These are phyloP conservation scores for Boletus sp. DNA, from an alignment of 768 basidiomycete genomes.

Conservation along the genomic window DNA sequence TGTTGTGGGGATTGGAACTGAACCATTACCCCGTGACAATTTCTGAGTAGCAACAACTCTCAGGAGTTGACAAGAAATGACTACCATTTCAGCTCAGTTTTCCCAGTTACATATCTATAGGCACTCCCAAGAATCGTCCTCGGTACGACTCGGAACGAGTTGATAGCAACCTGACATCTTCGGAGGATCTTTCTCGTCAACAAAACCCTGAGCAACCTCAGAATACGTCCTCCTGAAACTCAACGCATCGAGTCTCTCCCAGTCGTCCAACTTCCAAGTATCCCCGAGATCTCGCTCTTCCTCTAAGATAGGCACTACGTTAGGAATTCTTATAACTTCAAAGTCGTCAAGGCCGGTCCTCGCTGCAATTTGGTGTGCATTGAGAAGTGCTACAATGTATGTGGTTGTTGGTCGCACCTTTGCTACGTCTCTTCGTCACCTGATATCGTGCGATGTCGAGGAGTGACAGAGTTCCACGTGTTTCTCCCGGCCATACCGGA, in stretches of 20 bases:
- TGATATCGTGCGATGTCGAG: slow-evolving; percentile 5
- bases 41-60: neutral
- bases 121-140: slow-evolving; percentile 17
- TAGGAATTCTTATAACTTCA: slow-evolving; percentile 22
- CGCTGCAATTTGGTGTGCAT: slow-evolving; percentile 2
- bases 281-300: slow-evolving; percentile 1
- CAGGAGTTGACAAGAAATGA: neutral
- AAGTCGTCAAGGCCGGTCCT: slow-evolving; percentile 15
- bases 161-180: neutral
- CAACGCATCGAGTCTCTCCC: slow-evolving; percentile 22
- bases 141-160: neutral
- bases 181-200: slow-evolving; percentile 1
- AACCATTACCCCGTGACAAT: neutral
- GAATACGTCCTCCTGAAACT: slow-evolving; percentile 20
- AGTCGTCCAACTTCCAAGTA: slow-evolving; percentile 10
- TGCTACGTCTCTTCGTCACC: neutral
- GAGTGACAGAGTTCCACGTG: slow-evolving; percentile 1
- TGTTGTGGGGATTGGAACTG: too few species aligned
- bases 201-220: slow-evolving; percentile 17
- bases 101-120: slow-evolving; percentile 3
- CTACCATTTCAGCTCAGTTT: neutral
- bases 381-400: neutral
- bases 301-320: slow-evolving; percentile 15
- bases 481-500: neutral
- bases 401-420: neutral